Conservation (phyloP, 306 rosid species). For the Citrullus amarus region DNA sequence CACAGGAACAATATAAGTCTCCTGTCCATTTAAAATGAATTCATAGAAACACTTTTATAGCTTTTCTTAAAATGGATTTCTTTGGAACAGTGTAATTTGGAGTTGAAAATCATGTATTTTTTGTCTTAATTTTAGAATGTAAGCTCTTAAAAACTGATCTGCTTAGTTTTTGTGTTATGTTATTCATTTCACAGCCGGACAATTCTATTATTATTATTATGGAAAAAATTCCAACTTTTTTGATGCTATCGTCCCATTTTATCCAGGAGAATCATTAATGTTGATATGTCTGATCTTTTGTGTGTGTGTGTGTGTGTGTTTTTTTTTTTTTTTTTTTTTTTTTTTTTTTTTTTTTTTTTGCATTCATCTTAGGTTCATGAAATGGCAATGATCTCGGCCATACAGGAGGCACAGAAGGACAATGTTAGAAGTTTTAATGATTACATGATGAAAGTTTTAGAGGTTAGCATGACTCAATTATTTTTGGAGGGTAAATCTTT, state of each 20-base stretch:
- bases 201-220: background rate
- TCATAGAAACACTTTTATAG: background rate
- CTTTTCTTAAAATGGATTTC: background rate
- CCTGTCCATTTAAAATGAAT: background rate
- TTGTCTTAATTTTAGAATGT: background rate
- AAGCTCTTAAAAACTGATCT: background rate
- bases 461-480: slow-evolving; percentile 45
- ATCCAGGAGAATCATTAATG: background rate
- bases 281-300: slow-evolving; percentile 14
- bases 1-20: background rate
- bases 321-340: too few species aligned
- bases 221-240: background rate
- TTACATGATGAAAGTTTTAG: slow-evolving; percentile 85
- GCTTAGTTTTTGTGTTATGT: background rate
- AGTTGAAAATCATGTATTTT: background rate
- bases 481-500: background rate
- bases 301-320: background rate
- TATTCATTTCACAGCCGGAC: background rate
- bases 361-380: slow-evolving; percentile 64
- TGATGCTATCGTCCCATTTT: background rate
- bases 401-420: slow-evolving; percentile 97
- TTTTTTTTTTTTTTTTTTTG: background rate
- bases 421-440: slow-evolving; percentile 86
- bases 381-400: slow-evolving; percentile 94
- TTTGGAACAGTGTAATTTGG: background rate